phyloP scores from a whole-genome alignment of 2,329 filamentous ascomycete species.

The Plectosphaerella plurivora region DNA sequence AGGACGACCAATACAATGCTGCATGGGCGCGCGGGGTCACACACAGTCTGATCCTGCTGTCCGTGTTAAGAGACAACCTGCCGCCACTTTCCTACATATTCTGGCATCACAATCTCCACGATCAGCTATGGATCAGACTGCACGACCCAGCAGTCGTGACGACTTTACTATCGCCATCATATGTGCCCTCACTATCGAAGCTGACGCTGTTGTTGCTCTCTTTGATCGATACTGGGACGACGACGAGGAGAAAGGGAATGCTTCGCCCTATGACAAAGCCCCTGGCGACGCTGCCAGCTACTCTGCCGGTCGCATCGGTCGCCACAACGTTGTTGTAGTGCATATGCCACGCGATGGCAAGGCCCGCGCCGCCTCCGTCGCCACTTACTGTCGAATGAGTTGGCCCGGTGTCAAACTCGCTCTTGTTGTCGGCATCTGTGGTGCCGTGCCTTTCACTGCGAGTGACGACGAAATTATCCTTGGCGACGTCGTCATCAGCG shows the following conservation, averaged over 20 bases:
- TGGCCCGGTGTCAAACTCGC: conserved; percentile 14
- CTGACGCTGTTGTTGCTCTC: conserved; percentile 12
- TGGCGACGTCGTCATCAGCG: conserved; percentile 23
- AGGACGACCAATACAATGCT: too few species aligned
- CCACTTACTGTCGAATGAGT: conserved; percentile 7
- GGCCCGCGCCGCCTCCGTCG: conserved; percentile 13
- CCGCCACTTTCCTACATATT: too few species aligned
- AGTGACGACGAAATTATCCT: conserved; percentile 13
- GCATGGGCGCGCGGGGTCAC: too few species aligned
- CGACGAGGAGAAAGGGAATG: conserved; percentile 8
- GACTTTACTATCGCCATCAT: neutral
- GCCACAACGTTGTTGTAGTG: conserved; percentile 22
- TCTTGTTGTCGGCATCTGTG: conserved; percentile 21
- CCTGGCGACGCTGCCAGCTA: conserved; percentile 23
- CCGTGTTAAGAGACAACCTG: too few species aligned
- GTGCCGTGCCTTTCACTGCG: conserved; percentile 12
- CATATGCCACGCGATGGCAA: conserved; percentile 23
- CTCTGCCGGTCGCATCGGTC: conserved; percentile 15
- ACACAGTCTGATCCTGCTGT: too few species aligned
- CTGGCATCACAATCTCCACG: too few species aligned
- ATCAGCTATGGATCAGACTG: too few species aligned
- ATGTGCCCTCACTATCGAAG: conserved; percentile 11
- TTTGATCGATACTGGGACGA: conserved; percentile 14
- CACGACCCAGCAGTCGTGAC: neutral
- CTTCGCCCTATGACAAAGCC: conserved; percentile 15